Evolutionary conservation across 441 rosid species (phyloP).

Genomic region (Pelargonium hybrid): DNA sequence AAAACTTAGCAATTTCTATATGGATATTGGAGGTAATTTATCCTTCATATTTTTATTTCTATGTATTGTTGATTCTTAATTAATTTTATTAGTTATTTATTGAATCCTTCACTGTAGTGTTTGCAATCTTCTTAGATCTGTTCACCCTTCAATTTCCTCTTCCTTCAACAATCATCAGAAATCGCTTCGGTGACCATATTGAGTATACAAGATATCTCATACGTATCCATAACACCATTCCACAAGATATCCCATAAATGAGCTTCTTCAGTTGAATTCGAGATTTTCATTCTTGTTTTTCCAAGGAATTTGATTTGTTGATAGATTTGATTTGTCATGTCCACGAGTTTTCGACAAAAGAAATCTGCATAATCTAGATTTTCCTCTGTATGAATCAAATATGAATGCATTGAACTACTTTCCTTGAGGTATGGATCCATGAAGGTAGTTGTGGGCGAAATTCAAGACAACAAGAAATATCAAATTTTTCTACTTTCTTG

Average conservation of each 20-base stretch:
- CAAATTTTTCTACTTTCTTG: constrained; percentile 10
- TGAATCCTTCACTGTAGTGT: too few relatives aligned
- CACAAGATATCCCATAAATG: constrained; percentile 16
- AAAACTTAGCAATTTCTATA: too few relatives aligned
- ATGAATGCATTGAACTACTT: constrained; percentile 15
- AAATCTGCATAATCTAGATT: constrained; percentile 16
- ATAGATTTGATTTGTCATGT: too few relatives aligned
- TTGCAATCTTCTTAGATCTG: too few relatives aligned
- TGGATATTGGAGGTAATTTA: too few relatives aligned
- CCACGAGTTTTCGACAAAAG: constrained; percentile 7
- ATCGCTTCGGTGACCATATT: not conserved
- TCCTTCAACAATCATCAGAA: not conserved
- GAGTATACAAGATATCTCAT: not conserved
- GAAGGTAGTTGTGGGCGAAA: constrained; percentile 18
- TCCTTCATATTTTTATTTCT: too few relatives aligned
- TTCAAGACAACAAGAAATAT: constrained; percentile 16
- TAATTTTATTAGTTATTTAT: too few relatives aligned
- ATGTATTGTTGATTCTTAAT: too few relatives aligned
- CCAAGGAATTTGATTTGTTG: not conserved
- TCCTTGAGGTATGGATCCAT: constrained; percentile 17
- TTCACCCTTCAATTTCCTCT: too few relatives aligned
- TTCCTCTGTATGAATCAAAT: constrained; percentile 11
- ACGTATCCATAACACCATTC: not conserved
- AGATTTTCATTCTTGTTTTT: not conserved
- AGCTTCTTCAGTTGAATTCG: constrained; percentile 18